Conservation (phyloP, 179 eudicot genomes). For the Amaranthus tricolor region DNA sequence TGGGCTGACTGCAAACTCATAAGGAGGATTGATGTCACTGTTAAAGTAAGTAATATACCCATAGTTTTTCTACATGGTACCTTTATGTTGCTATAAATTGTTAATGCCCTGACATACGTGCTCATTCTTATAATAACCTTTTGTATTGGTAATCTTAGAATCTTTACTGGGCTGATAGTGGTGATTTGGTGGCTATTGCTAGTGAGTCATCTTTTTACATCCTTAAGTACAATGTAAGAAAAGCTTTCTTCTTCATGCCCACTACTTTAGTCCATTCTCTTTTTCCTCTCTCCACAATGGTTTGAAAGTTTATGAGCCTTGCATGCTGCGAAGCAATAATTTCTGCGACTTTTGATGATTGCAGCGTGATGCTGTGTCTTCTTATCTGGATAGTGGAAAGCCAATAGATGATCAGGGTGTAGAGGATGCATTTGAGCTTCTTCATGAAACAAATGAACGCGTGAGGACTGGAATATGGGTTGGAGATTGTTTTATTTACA, state of each 20-base stretch:
- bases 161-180: constrained; percentile 98
- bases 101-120: background rate
- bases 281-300: constrained; percentile 2
- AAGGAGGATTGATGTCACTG: constrained; percentile 85
- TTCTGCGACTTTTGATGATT: constrained; percentile 24
- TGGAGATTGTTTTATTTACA: constrained; percentile 96
- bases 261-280: background rate
- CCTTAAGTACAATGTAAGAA: constrained; percentile 82
- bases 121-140: constrained; percentile 13
- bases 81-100: background rate
- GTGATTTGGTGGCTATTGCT: constrained; percentile 93
- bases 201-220: constrained; percentile 96
- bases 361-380: constrained; percentile 88
- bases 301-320: background rate
- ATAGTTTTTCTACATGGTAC: background rate
- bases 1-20: constrained; percentile 96
- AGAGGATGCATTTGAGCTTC: constrained; percentile 95
- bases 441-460: constrained; percentile 90
- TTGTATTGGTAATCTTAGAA: constrained; percentile 46
- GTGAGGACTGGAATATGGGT: constrained; percentile 98
- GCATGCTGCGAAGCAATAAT: background rate
- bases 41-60: constrained; percentile 56
- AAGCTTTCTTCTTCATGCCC: background rate
- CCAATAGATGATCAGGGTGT: constrained; percentile 83
- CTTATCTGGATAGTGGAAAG: constrained; percentile 83